Base-by-base conservation (phyloP, 2,329 filamentous ascomycete genomes). In the Ampelomyces quisqualis region DNA sequence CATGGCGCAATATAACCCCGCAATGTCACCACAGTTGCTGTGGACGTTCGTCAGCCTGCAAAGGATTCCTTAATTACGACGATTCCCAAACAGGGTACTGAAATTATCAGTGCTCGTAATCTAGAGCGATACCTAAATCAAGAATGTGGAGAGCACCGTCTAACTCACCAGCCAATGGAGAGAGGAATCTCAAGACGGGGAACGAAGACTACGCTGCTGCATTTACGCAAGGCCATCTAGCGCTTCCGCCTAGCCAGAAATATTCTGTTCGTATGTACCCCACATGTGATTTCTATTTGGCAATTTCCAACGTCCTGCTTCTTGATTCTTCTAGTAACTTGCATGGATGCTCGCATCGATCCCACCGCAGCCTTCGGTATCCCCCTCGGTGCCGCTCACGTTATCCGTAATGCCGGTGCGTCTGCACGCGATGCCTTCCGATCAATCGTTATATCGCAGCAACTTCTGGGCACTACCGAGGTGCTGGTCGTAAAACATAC, bases 301-400 rank as follows among this genome's bases (percentile, higher is more conserved):
- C 20, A n/a, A 15, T 21, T 6, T 19, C 30, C 21, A n/a, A 22
- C 13, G 15, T 20, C 8, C 26, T 29, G 17, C 9, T 11, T 28
- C 15, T 15, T n/a, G n/a, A n/a, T n/a, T n/a, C n/a, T n/a, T n/a
- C 2, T 19, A 78, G 77, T 91, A 30, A 87, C 86, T 0, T 93
- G 88, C 69, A 93, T 93, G 86, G 87, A 93, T 59, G 85, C 88
- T 4, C 81, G 87, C 9, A 74, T 75, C 65, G 77, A 91, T 55
- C 81, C 87, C 0, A 77, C 80, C 3, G 72, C 77, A 9, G 84
- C 84, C 6, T 84, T 89, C 38, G 84, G 83, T 7, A 84, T 90
- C 42, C 71, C 77, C 14, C 77, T 88, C 13, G 87, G 88, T 27
- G 85, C 90, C 50, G 88, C 87, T 0, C 87, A 93, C 66, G 80